Conservation (phyloP, 257 asterid genomes). For the Solanum tarijense region DNA sequence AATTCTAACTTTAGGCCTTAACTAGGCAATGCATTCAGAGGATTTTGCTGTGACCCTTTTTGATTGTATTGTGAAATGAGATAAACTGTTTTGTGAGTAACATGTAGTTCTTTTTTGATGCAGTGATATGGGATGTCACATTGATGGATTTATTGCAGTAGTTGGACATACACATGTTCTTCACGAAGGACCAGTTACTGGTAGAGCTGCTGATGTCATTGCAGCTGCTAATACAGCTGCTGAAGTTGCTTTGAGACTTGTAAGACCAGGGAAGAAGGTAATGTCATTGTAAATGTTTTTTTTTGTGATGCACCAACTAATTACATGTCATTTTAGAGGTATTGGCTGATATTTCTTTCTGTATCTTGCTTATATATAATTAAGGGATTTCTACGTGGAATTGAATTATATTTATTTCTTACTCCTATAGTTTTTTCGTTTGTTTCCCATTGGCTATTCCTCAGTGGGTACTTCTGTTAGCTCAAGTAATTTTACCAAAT, state of each 20-base stretch:
- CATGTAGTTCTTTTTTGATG: slow-evolving; percentile 3
- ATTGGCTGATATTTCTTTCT: neutral
- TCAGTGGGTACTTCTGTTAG: neutral
- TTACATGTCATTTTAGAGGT: neutral
- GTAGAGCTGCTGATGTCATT: slow-evolving; percentile 89
- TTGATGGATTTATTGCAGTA: slow-evolving; percentile 91
- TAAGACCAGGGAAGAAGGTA: slow-evolving; percentile 89
- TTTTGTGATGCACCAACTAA: neutral
- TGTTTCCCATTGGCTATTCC: neutral
- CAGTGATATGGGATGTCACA: slow-evolving; percentile 98
- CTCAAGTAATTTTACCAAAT: neutral
- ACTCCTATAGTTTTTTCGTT: neutral
- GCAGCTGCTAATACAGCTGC: slow-evolving; percentile 96
- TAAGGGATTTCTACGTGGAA: neutral
- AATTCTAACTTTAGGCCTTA: neutral
- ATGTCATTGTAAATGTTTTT: neutral
- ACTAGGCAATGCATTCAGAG: neutral
- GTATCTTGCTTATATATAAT: neutral
- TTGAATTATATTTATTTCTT: neutral
- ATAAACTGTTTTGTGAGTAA: neutral
- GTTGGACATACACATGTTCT: slow-evolving; percentile 86
- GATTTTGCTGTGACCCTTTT: neutral
- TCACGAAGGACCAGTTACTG: slow-evolving; percentile 78
- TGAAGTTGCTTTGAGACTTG: slow-evolving; percentile 91
- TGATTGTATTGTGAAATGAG: neutral